These are phyloP conservation scores for Carpinus fangiana DNA, from an alignment of 306 rosid species.

Conservation along the genomic window DNA sequence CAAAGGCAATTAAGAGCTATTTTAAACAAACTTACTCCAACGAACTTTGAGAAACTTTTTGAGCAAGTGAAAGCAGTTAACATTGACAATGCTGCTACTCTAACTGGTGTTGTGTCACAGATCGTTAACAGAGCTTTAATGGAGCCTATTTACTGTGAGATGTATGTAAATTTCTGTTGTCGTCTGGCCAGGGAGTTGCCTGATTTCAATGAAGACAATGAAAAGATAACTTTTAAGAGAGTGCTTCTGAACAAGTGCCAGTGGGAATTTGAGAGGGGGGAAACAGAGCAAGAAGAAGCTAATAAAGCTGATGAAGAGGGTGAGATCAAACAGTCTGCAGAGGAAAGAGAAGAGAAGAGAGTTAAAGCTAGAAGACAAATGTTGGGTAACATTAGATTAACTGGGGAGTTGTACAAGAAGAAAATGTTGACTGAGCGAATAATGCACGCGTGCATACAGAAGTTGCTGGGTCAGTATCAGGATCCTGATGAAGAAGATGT, in stretches of 20 bases:
- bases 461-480: constrained; percentile 74
- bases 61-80: constrained; percentile 95
- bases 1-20: constrained; percentile 91
- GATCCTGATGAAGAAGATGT: constrained; percentile 77
- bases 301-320: constrained; percentile 71
- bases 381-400: constrained; percentile 94
- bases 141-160: constrained; percentile 99
- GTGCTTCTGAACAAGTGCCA: constrained; percentile 89
- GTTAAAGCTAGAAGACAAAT: constrained; percentile 83
- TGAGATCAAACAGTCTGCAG: constrained; percentile 61
- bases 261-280: constrained; percentile 98
- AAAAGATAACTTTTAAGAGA: constrained; percentile 88
- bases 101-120: constrained; percentile 29
- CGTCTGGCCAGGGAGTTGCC: constrained; percentile 80
- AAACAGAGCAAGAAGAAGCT: constrained; percentile 75
- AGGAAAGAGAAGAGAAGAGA: constrained; percentile 80
- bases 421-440: constrained; percentile 95
- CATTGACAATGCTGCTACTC: constrained; percentile 48
- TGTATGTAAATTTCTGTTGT: constrained; percentile 90
- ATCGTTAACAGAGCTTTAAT: constrained; percentile 90
- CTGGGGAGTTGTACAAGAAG: constrained; percentile 92
- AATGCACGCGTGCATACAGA: constrained; percentile 86
- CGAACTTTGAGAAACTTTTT: constrained; percentile 86
- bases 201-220: constrained; percentile 75
- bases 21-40: constrained; percentile 89